Percentiles rank a stretch among this genome's conserved stretches.
Evolutionary conservation across 306 rosid species (phyloP).

Genomic region (Glycine soja): DNA sequence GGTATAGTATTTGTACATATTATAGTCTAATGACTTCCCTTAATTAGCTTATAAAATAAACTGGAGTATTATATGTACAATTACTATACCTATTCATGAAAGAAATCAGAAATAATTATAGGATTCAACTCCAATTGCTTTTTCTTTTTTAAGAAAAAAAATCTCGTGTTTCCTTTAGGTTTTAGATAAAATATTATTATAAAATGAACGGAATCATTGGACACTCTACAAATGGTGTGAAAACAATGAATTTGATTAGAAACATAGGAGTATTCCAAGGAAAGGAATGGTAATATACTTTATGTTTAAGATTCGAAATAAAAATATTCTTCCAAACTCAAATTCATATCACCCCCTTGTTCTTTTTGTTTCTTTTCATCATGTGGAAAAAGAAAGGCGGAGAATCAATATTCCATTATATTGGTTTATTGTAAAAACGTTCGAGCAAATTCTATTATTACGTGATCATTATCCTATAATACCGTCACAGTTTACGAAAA

Average conservation of each 20-base stretch:
- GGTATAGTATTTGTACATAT: background rate
- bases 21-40: background rate
- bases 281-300: constrained; percentile 45
- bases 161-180: background rate
- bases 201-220: constrained; percentile 17
- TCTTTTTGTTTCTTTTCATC: constrained; percentile 49
- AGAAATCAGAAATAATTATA: background rate
- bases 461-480: background rate
- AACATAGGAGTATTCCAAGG: constrained; percentile 43
- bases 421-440: constrained; percentile 30
- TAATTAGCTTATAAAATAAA: background rate
- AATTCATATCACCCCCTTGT: constrained; percentile 14
- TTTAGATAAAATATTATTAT: background rate
- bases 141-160: background rate
- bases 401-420: constrained; percentile 41
- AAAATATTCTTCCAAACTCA: constrained; percentile 41
- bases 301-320: constrained; percentile 43
- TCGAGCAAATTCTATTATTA: background rate
- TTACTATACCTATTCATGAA: background rate
- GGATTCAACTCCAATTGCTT: constrained; percentile 10
- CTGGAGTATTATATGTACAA: background rate
- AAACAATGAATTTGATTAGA: constrained; percentile 28
- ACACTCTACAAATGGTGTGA: constrained; percentile 29
- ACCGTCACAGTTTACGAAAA: background rate
- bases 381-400: constrained; percentile 43